A percentile compares a stretch with the other conserved stretches of the same genome.
Conservation (phyloP, 2,329 filamentous ascomycete species). For the Colletotrichum sansevieriae region DNA sequence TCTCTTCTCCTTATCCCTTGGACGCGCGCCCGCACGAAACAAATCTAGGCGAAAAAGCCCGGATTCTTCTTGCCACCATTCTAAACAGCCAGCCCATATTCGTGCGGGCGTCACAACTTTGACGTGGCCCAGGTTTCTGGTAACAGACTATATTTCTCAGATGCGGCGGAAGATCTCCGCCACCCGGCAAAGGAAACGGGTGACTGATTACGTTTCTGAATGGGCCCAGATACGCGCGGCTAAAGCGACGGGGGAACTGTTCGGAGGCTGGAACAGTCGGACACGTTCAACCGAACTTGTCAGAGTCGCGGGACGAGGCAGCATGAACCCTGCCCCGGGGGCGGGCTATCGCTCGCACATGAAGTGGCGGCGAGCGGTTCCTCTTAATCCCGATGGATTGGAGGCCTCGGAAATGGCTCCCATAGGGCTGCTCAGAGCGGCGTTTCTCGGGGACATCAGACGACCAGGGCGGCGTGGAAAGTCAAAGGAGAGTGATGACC, state of each 20-base stretch:
- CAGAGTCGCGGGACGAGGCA: background rate
- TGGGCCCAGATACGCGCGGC: constrained; percentile 15
- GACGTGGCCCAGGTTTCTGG: constrained; percentile 29
- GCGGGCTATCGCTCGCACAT: background rate
- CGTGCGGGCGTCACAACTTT: constrained; percentile 30
- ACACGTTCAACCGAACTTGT: background rate
- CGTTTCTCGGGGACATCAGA: constrained; percentile 8
- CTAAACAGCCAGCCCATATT: constrained; percentile 14
- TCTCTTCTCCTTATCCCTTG: background rate
- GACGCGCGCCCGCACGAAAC: background rate
- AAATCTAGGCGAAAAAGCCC: background rate
- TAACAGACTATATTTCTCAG: background rate
- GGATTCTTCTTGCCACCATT: constrained; percentile 27
- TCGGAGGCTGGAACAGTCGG: background rate
- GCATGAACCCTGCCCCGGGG: background rate
- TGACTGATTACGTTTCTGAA: background rate
- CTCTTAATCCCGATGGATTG: constrained; percentile 4
- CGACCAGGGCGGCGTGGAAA: background rate
- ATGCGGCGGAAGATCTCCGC: background rate
- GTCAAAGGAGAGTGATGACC: too few species aligned
- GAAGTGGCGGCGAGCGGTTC: background rate
- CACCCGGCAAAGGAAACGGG: background rate
- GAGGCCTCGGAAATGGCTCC: background rate
- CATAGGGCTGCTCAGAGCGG: constrained; percentile 4
- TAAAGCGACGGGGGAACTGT: background rate